Conservation (phyloP, 805 yeast genomes). For the Wickerhamomyces pijperi region DNA sequence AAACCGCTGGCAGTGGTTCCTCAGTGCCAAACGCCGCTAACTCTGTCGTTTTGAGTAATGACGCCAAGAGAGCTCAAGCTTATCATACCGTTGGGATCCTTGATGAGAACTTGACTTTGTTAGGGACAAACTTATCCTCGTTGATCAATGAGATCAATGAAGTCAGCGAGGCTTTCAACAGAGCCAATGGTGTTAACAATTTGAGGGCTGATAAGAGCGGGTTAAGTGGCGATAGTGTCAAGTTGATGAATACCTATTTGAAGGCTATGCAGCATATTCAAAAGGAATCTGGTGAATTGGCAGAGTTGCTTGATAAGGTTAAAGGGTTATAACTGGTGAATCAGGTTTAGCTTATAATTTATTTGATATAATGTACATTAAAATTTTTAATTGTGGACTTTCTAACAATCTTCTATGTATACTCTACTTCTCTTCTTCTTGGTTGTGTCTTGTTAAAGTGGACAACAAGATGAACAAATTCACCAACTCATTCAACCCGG, state of each 20-base stretch:
- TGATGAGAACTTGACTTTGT: constrained; percentile 66
- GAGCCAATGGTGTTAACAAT: constrained; percentile 31
- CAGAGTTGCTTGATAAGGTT: constrained; percentile 43
- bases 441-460: constrained; percentile 34
- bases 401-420: too few relatives aligned
- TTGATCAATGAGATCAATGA: constrained; percentile 74
- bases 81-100: constrained; percentile 78
- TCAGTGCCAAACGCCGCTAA: constrained; percentile 12
- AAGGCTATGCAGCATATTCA: constrained; percentile 87
- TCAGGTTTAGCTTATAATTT: too few relatives aligned
- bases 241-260: constrained; percentile 76
- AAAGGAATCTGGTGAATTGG: constrained; percentile 54
- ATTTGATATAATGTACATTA: constrained; percentile 2
- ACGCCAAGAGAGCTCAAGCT: constrained; percentile 82
- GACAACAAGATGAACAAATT: constrained; percentile 42
- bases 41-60: constrained; percentile 39
- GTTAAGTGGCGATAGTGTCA: constrained; percentile 32
- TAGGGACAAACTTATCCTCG: constrained; percentile 68
- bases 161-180: constrained; percentile 71
- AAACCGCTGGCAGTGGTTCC: constrained; percentile 22
- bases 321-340: constrained; percentile 7
- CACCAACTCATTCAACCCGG: constrained; percentile 41
- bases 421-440: constrained; percentile 23
- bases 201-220: constrained; percentile 16
- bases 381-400: too few relatives aligned